phyloP scores from a whole-genome alignment of 352 stramenopile genomes.

The Hyaloperonospora arabidopsidis region DNA sequence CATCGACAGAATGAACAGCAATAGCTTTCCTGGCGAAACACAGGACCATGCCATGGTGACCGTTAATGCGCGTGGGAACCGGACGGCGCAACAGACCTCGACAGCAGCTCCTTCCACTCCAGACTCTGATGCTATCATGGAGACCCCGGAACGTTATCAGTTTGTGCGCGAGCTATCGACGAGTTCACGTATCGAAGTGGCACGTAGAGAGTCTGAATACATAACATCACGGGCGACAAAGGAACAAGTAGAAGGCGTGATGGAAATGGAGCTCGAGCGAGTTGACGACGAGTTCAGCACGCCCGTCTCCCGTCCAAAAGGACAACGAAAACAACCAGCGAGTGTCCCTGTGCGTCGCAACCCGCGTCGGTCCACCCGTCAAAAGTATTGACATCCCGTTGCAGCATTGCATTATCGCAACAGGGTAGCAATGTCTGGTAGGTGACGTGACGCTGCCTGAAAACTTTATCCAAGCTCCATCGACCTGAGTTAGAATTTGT shows the following conservation, averaged over 20 bases:
- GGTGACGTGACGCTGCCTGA: neutral
- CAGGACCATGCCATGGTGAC: constrained; percentile 21
- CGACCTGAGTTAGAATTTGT: too few relatives aligned
- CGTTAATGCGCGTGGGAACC: constrained; percentile 18
- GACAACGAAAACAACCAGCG: constrained; percentile 46
- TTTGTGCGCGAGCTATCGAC: constrained; percentile 65
- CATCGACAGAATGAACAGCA: constrained; percentile 17
- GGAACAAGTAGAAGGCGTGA: constrained; percentile 41
- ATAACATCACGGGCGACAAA: constrained; percentile 47
- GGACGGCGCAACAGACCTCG: constrained; percentile 24
- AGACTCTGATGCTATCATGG: constrained; percentile 26
- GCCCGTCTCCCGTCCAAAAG: constrained; percentile 41
- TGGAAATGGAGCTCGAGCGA: constrained; percentile 76
- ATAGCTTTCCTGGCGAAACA: constrained; percentile 14
- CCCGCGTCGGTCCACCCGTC: constrained; percentile 53
- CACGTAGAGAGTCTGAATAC: constrained; percentile 20
- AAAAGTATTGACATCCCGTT: constrained; percentile 45
- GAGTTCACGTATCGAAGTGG: constrained; percentile 44
- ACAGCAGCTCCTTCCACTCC: constrained; percentile 26
- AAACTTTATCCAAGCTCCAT: neutral
- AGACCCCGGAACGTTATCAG: constrained; percentile 69
- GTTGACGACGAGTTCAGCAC: constrained; percentile 83
- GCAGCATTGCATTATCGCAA: constrained; percentile 14
- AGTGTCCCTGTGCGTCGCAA: constrained; percentile 66
- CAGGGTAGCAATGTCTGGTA: constrained; percentile 7